These are phyloP conservation scores for Melanopsichium pennsylvanicum DNA, from an alignment of 1,284 basidiomycete genomes.

Conservation along the genomic window DNA sequence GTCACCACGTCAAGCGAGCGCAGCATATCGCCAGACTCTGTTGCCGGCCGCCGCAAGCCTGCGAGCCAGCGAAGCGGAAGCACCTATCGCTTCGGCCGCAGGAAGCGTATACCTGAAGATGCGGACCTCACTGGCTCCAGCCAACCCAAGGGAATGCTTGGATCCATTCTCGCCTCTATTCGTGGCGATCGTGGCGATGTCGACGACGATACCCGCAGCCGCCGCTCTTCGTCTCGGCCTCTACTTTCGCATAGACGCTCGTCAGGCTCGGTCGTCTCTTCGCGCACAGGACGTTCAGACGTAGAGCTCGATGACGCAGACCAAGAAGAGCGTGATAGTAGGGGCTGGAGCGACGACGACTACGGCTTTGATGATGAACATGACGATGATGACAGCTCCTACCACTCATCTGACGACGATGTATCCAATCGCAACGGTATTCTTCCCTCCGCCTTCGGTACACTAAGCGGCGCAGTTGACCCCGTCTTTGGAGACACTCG, in stretches of 20 bases:
- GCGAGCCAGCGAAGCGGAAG: slow-evolving; percentile 50
- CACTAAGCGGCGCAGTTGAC: slow-evolving; percentile 54
- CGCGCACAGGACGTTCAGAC: slow-evolving; percentile 29
- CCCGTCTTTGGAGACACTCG: slow-evolving; percentile 62
- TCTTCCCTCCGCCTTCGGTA: slow-evolving; percentile 60
- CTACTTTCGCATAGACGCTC: slow-evolving; percentile 42
- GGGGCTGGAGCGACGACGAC: slow-evolving; percentile 53
- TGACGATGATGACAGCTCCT: slow-evolving; percentile 42
- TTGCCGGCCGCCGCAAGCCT: slow-evolving; percentile 35
- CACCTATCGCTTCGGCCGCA: slow-evolving; percentile 44
- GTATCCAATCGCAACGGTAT: slow-evolving; percentile 45
- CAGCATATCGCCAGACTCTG: slow-evolving; percentile 41
- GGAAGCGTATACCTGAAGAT: slow-evolving; percentile 29
- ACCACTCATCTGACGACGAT: slow-evolving; percentile 53
- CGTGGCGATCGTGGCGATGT: slow-evolving; percentile 50
- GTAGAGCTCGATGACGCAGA: slow-evolving; percentile 40
- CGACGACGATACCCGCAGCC: slow-evolving; percentile 46
- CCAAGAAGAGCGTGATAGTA: slow-evolving; percentile 24
- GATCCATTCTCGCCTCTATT: slow-evolving; percentile 59
- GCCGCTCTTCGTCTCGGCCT: slow-evolving; percentile 44
- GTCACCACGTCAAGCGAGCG: slow-evolving; percentile 35
- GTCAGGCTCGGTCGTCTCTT: slow-evolving; percentile 36
- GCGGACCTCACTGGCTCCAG: slow-evolving; percentile 27
- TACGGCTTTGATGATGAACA: slow-evolving; percentile 46
- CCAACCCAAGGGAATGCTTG: slow-evolving; percentile 55